Conservation (phyloP, 371 early-diverging fungal genomes). For the Rhizopus arrhizus region DNA sequence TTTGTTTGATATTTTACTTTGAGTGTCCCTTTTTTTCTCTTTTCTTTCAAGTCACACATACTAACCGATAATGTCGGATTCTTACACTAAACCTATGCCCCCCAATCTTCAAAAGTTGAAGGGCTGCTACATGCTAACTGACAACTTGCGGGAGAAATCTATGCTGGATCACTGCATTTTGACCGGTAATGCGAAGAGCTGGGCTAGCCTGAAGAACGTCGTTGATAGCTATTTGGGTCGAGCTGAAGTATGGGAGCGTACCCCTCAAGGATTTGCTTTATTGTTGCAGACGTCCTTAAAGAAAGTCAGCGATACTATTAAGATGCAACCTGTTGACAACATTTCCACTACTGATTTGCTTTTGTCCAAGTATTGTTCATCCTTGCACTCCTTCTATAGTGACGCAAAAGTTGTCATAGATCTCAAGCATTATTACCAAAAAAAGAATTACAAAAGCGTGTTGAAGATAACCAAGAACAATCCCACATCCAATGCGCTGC, state of each 20-base stretch:
- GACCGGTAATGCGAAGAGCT: constrained; percentile 3
- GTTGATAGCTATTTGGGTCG: not conserved
- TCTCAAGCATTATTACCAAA: constrained; percentile 11
- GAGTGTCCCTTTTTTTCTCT: too few species aligned
- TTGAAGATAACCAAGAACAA: constrained; percentile 6
- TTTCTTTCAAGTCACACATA: too few species aligned
- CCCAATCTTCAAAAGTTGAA: not conserved
- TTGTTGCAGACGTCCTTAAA: constrained; percentile 7
- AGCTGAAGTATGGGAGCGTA: constrained; percentile 4
- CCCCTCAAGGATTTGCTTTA: not conserved
- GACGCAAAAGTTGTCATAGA: not conserved
- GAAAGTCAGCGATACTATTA: not conserved
- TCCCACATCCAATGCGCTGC: constrained; percentile 2
- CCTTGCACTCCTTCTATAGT: not conserved
- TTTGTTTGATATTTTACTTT: too few species aligned
- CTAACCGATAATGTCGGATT: too few species aligned
- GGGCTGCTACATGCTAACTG: not conserved
- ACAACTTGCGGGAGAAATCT: constrained; percentile 4
- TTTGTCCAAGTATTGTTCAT: constrained; percentile 8
- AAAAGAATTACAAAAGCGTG: constrained; percentile 10
- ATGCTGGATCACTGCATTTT: not conserved
- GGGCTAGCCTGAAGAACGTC: constrained; percentile 4
- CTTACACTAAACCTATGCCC: too few species aligned
- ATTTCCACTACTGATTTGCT: constrained; percentile 5
- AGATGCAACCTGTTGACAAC: constrained; percentile 3